A percentile compares a stretch with the other conserved stretches of the same genome.
phyloP scores from a whole-genome alignment of 768 basidiomycete species.

The Mrakia hoshinonis region DNA sequence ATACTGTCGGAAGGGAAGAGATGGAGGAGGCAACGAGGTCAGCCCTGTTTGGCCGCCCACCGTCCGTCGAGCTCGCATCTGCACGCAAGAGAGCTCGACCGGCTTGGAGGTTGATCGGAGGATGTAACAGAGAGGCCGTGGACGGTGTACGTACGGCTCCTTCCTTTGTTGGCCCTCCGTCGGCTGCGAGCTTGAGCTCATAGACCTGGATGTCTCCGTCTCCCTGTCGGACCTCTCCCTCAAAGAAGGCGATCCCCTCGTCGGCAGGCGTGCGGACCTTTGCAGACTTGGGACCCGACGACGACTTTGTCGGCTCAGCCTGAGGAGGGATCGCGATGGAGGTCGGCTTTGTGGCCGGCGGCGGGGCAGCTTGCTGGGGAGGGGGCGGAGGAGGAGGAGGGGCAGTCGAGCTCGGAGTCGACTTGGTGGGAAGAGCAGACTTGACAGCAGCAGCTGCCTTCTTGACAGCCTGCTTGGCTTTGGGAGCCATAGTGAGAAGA shows the following conservation, averaged over 20 bases:
- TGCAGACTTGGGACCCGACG: not conserved
- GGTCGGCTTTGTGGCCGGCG: slow-evolving; percentile 12
- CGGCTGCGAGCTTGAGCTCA: slow-evolving; percentile 72
- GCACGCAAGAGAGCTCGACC: too few relatives aligned
- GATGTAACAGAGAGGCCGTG: not conserved
- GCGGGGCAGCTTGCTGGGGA: not conserved
- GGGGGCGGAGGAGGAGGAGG: not conserved
- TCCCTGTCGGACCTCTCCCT: slow-evolving; percentile 48
- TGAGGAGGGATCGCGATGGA: slow-evolving; percentile 19
- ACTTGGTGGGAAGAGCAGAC: not conserved
- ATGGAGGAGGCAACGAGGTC: not conserved
- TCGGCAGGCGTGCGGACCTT: slow-evolving; percentile 72
- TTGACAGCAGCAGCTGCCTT: not conserved
- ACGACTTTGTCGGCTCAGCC: not conserved
- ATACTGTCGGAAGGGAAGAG: slow-evolving; percentile 51
- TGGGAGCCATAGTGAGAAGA: not conserved
- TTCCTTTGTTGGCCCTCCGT: slow-evolving; percentile 82
- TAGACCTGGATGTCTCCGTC: slow-evolving; percentile 63
- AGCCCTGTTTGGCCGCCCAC: not conserved
- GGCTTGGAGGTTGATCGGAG: not conserved
- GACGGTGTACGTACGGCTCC: slow-evolving; percentile 55
- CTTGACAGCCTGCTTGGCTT: not conserved
- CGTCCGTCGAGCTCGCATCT: too few relatives aligned
- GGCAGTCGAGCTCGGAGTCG: not conserved
- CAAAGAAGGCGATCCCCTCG: slow-evolving; percentile 82